These are phyloP conservation scores for Aureobasidium subglaciale DNA, from an alignment of 2,329 filamentous ascomycete species.

Conservation along the genomic window DNA sequence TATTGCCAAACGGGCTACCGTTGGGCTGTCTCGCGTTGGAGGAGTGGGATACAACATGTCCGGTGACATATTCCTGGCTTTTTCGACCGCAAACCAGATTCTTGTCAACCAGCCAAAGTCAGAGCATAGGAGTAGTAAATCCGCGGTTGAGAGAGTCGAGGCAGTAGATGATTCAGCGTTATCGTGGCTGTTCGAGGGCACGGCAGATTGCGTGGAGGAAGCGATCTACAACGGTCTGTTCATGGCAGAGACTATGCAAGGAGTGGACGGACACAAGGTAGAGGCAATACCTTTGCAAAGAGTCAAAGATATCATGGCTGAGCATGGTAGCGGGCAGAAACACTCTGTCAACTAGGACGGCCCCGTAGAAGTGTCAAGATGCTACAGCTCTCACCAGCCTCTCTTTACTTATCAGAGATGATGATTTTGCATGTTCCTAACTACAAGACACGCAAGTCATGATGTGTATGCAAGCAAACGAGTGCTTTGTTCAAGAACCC, in stretches of 20 bases:
- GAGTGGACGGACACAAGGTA: background rate
- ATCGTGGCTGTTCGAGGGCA: background rate
- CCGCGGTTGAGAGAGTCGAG: background rate
- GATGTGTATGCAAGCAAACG: too few species aligned
- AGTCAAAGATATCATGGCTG: background rate
- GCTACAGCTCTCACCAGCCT: too few species aligned
- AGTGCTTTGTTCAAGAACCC: too few species aligned
- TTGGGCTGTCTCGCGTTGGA: background rate
- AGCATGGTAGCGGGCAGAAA: background rate
- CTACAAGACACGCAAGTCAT: too few species aligned
- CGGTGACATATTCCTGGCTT: conserved; percentile 1
- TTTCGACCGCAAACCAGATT: background rate
- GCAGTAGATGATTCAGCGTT: background rate
- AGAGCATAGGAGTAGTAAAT: background rate
- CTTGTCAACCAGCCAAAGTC: background rate
- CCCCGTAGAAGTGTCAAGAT: too few species aligned
- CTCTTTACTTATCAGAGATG: too few species aligned
- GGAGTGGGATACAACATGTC: conserved; percentile 3
- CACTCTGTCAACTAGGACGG: too few species aligned
- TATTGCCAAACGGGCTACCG: background rate
- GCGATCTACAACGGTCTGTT: background rate
- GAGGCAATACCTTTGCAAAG: background rate
- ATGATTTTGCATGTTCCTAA: too few species aligned
- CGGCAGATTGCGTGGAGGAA: background rate
- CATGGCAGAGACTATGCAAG: background rate